Evolutionary conservation across 371 early-diverging fungal genomes (phyloP).

Genomic region (Chytridiales sp.): DNA sequence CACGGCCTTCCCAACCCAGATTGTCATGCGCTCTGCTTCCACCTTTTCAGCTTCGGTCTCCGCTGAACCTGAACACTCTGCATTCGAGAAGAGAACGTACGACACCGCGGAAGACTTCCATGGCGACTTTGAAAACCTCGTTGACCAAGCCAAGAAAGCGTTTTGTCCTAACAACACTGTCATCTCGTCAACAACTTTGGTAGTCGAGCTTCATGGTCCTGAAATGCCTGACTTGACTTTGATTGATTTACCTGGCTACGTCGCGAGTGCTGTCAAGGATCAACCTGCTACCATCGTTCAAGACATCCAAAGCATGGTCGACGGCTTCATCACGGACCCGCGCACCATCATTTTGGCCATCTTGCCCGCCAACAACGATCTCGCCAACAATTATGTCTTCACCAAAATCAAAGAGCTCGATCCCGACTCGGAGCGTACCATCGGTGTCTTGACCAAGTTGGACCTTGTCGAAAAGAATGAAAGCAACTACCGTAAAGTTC

Average conservation of each 20-base stretch:
- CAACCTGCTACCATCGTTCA: slow-evolving; percentile 10
- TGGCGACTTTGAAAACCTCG: too few species aligned
- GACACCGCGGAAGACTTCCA: too few species aligned
- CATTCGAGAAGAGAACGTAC: too few species aligned
- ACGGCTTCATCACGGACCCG: slow-evolving; percentile 7
- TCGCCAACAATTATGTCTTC: slow-evolving; percentile 13
- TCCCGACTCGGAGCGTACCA: slow-evolving; percentile 87
- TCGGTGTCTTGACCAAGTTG: slow-evolving; percentile 96
- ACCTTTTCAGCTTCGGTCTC: too few species aligned
- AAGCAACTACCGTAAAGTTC: too few species aligned
- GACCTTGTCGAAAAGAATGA: slow-evolving; percentile 87
- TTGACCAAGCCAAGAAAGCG: too few species aligned
- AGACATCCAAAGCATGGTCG: slow-evolving; percentile 16
- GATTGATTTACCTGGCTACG: slow-evolving; percentile 36
- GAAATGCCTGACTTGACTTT: slow-evolving; percentile 24
- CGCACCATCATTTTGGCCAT: slow-evolving; percentile 26
- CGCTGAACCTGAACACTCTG: too few species aligned
- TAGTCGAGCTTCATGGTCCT: slow-evolving; percentile 2
- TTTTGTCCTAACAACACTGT: too few species aligned
- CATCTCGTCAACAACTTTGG: slow-evolving; percentile 1
- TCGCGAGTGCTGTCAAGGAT: slow-evolving; percentile 10
- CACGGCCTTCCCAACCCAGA: slow-evolving; percentile 11
- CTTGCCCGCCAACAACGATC: slow-evolving; percentile 24
- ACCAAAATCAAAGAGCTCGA: slow-evolving; percentile 46
- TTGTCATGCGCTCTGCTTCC: not conserved